Percentiles rank a stretch among this genome's conserved stretches.
These are phyloP conservation scores for Fragosphaeria purpurea DNA, from an alignment of 2,329 filamentous ascomycete genomes.

Conservation along the genomic window DNA sequence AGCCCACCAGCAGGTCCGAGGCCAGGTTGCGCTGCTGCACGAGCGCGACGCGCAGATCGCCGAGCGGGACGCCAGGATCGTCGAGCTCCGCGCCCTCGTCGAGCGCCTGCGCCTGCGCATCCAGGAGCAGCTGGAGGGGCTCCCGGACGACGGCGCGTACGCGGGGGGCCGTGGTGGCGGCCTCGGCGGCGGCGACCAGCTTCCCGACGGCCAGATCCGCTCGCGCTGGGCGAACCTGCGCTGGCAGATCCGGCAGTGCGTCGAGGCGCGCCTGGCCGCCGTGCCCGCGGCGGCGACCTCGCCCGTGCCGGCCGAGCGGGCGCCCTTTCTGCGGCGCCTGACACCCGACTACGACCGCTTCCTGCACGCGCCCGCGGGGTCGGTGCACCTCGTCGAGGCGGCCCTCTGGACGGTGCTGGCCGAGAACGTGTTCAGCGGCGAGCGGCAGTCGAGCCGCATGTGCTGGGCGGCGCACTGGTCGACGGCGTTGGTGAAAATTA, in stretches of 20 bases:
- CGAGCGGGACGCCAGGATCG: constrained; percentile 2
- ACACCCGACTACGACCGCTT: constrained; percentile 2
- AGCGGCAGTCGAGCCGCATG: constrained; percentile 7
- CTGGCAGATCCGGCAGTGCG: constrained; percentile 8
- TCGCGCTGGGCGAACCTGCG: constrained; percentile 4
- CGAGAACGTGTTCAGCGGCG: constrained; percentile 5
- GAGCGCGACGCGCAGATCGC: constrained; percentile 4
- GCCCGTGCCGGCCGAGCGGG: background rate
- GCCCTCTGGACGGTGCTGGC: constrained; percentile 8
- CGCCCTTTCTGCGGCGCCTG: constrained; percentile 2
- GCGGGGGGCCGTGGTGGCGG: background rate
- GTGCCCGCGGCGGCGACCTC: background rate
- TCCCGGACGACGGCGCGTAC: background rate
- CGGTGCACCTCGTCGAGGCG: constrained; percentile 5
- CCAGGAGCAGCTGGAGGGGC: constrained; percentile 5
- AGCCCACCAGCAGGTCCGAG: constrained; percentile 1
- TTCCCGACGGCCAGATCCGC: constrained; percentile 6
- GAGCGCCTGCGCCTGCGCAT: constrained; percentile 5
- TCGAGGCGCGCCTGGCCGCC: constrained; percentile 1
- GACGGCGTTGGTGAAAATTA: background rate
- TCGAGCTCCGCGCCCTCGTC: background rate
- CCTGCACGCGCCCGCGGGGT: background rate
- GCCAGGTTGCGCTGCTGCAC: constrained; percentile 1
- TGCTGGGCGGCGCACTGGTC: constrained; percentile 7
- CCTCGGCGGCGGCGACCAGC: background rate